Evolutionary conservation across 148 eudicot species (phyloP).

Genomic region (Polygonum maritimum): DNA sequence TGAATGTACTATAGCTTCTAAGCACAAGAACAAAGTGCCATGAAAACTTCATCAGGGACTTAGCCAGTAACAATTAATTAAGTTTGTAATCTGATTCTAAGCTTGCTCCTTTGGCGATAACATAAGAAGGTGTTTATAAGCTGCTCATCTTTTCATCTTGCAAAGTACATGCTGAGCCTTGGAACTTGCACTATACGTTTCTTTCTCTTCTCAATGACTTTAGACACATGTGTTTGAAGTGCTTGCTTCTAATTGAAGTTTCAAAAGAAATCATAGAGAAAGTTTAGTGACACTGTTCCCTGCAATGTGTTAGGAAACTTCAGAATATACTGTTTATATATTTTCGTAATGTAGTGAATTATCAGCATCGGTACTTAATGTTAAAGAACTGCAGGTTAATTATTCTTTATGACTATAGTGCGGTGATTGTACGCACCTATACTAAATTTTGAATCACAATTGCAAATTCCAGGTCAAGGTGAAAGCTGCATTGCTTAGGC

Average conservation of each 20-base stretch:
- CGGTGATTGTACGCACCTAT: not conserved
- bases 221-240: not conserved
- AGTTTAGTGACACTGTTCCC: not conserved
- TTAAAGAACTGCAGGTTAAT: not conserved
- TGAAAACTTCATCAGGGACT: not conserved
- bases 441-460: not conserved
- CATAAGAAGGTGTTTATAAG: not conserved
- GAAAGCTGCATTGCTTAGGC: slow-evolving; percentile 76
- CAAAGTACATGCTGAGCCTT: not conserved
- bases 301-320: not conserved
- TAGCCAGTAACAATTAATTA: not conserved
- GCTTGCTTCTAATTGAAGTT: not conserved
- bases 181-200: not conserved
- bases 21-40: not conserved
- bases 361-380: no score
- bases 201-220: not conserved
- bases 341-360: no score
- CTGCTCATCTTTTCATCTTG: not conserved
- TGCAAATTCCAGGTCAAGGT: slow-evolving; percentile 60
- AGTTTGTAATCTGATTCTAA: not conserved
- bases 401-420: not conserved
- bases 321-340: not conserved
- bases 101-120: not conserved
- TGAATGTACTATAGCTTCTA: not conserved
- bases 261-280: not conserved